Evolutionary conservation across 192 early-diverging fungal genomes (phyloP), one percentile per base, ranked within the genome.

Genomic region (Umbelopsis vinacea): DNA sequence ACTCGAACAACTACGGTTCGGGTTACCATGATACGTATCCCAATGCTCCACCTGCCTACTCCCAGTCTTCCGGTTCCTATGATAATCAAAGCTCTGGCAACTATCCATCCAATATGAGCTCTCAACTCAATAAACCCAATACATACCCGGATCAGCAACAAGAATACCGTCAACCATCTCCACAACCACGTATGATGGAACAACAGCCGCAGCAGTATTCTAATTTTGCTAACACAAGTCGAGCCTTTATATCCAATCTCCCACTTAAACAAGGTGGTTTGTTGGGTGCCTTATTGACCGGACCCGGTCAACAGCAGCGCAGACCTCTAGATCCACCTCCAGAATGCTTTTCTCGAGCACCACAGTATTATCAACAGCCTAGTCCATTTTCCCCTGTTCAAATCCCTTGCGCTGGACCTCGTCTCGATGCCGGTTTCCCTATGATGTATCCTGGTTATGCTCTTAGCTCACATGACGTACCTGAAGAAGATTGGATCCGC

Each of bases 251-350:
- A 17, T 21, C 48, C 4, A 50, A 21, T 50, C 40, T 17, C 11
- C 48, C n/a, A 17, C 48, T 50, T 6, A 10, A 17, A 63, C 26
- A 35, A 4, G 57, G 57, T 17, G 57, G 57, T 19, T 19, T 63
- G 26, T 26, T 63, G 5, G 57, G 15, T 0, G 33, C 24, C 35
- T 15, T 63, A 35, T 35, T 63, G 11, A 63, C 11, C 17, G n/a
- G 33, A 5, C 26, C 14, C 6, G 26, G 53, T 2, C 29, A 29
- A 17, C 57, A 35, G 4, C 33, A 54, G 11, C 57, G 57, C 7
- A 35, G 35, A 19, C 57, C 57, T 14, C 57, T 63, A 14, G 33
- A 63, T 9, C 57, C 57, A 37, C 57, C 57, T n/a, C 29, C 57
- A 17, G 29, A 35, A 37, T 63, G 57, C 6, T 17, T 63, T 37